Evolutionary conservation across 768 basidiomycete genomes (phyloP).

Genomic region (Mycena chlorophos): DNA sequence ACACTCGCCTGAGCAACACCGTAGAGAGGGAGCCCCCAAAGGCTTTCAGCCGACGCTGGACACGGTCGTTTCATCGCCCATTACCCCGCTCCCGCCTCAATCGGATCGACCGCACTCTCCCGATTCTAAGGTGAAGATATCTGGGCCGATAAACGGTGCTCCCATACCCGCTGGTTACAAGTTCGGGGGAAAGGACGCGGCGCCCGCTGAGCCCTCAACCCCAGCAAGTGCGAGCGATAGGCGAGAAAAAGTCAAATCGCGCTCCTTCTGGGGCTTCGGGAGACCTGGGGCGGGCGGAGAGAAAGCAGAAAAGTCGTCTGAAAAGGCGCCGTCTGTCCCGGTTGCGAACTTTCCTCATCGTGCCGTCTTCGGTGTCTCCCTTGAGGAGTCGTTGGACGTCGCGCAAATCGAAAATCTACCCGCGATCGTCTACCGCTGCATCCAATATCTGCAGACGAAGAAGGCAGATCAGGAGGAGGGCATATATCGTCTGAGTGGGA

Average conservation of each 20-base stretch:
- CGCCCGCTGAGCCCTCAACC: slow-evolving; percentile 41
- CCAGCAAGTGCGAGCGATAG: slow-evolving; percentile 54
- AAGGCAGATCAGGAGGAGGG: slow-evolving; percentile 96
- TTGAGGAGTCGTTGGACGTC: slow-evolving; percentile 86
- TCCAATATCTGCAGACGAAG: slow-evolving; percentile 93
- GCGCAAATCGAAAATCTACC: slow-evolving; percentile 89
- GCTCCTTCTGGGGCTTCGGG: slow-evolving; percentile 92
- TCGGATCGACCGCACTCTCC: slow-evolving; percentile 19
- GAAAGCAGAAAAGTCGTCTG: slow-evolving; percentile 38
- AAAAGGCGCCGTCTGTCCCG: slow-evolving; percentile 22
- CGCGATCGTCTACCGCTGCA: slow-evolving; percentile 91
- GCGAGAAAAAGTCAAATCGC: slow-evolving; percentile 89
- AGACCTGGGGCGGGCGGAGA: slow-evolving; percentile 50
- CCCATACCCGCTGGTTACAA: slow-evolving; percentile 89
- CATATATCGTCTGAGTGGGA: slow-evolving; percentile 93
- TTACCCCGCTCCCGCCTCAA: slow-evolving; percentile 37
- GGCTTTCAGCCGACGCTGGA: slow-evolving; percentile 64
- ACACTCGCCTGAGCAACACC: slow-evolving; percentile 56
- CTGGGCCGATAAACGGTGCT: slow-evolving; percentile 80
- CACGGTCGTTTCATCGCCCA: slow-evolving; percentile 50
- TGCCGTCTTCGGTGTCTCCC: slow-evolving; percentile 84
- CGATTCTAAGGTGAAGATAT: slow-evolving; percentile 80
- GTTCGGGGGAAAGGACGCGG: slow-evolving; percentile 75
- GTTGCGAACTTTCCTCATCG: slow-evolving; percentile 48
- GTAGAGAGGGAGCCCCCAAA: slow-evolving; percentile 56